These are phyloP conservation scores for Pseudopyricularia javanii DNA, from an alignment of 2,329 filamentous ascomycete genomes.

Conservation along the genomic window DNA sequence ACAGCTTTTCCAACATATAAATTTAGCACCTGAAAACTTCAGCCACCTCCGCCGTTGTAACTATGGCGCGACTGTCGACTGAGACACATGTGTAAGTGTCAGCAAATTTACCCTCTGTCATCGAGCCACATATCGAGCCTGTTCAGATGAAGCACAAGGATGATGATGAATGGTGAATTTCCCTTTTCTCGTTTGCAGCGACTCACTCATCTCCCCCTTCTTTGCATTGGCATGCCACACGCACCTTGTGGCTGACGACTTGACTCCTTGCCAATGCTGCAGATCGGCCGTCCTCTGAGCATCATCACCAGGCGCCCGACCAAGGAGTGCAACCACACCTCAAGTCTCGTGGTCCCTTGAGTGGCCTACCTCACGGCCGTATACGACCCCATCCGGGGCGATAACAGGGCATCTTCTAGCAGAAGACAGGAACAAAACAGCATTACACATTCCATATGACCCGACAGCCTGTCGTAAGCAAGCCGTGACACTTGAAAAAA, in stretches of 20 bases:
- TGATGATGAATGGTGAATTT: background rate
- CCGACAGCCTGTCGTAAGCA: background rate
- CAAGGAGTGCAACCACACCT: background rate
- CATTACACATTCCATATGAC: background rate
- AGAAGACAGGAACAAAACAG: background rate
- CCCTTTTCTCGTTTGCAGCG: background rate
- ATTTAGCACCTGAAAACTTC: too few relatives aligned
- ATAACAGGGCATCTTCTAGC: background rate
- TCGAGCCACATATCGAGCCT: background rate
- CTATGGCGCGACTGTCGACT: background rate
- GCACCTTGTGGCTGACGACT: background rate
- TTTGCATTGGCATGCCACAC: background rate
- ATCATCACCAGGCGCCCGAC: background rate
- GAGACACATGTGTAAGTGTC: background rate
- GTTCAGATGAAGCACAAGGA: background rate
- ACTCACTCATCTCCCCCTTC: background rate
- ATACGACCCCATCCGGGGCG: background rate
- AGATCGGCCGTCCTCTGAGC: background rate
- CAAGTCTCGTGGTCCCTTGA: background rate
- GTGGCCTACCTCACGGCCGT: background rate
- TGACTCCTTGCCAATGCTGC: background rate
- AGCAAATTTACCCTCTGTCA: background rate
- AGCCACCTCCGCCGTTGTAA: too few relatives aligned
- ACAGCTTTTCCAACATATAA: too few relatives aligned
- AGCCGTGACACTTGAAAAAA: background rate